Percentiles rank a stretch among this genome's conserved stretches.
Conservation (phyloP, 2,329 filamentous ascomycete genomes). For the Coniella lustricola region DNA sequence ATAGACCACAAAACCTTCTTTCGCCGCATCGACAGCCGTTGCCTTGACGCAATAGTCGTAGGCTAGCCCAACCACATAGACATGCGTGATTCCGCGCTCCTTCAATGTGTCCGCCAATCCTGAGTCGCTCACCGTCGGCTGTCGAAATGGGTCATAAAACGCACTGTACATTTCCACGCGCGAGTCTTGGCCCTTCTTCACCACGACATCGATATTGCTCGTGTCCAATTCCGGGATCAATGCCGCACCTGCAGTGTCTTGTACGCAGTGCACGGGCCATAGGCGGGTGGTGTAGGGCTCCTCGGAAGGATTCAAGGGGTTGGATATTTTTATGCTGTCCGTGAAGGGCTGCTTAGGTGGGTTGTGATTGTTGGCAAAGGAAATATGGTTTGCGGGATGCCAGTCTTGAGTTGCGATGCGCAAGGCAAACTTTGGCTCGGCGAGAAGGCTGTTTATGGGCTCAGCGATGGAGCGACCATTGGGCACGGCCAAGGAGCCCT, state of each 20-base stretch:
- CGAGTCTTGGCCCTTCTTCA: slow-evolving; percentile 71
- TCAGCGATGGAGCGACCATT: slow-evolving; percentile 63
- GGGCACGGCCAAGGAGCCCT: slow-evolving; percentile 77
- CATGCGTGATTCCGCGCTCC: slow-evolving; percentile 58
- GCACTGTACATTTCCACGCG: slow-evolving; percentile 90
- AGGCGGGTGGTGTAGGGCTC: slow-evolving; percentile 57
- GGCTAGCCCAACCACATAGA: slow-evolving; percentile 81
- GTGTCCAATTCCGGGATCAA: slow-evolving; percentile 66
- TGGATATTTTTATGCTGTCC: slow-evolving; percentile 55
- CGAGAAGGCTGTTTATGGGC: slow-evolving; percentile 67
- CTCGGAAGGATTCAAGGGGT: slow-evolving; percentile 57
- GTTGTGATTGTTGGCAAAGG: slow-evolving; percentile 75
- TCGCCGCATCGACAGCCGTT: slow-evolving; percentile 71
- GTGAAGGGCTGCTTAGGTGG: slow-evolving; percentile 58
- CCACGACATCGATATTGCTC: slow-evolving; percentile 51
- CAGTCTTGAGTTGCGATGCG: slow-evolving; percentile 89
- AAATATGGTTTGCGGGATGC: slow-evolving; percentile 77
- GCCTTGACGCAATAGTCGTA: slow-evolving; percentile 82
- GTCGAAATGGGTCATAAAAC: slow-evolving; percentile 73
- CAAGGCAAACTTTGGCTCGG: slow-evolving; percentile 60
- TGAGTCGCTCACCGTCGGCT: slow-evolving; percentile 52
- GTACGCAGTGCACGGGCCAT: slow-evolving; percentile 89
- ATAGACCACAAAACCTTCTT: slow-evolving; percentile 68
- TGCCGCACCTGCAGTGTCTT: slow-evolving; percentile 62
- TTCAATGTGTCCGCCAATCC: slow-evolving; percentile 55